These are phyloP conservation scores for Amaranthus cruentus DNA, from an alignment of 148 eudicot genomes.

Conservation along the genomic window DNA sequence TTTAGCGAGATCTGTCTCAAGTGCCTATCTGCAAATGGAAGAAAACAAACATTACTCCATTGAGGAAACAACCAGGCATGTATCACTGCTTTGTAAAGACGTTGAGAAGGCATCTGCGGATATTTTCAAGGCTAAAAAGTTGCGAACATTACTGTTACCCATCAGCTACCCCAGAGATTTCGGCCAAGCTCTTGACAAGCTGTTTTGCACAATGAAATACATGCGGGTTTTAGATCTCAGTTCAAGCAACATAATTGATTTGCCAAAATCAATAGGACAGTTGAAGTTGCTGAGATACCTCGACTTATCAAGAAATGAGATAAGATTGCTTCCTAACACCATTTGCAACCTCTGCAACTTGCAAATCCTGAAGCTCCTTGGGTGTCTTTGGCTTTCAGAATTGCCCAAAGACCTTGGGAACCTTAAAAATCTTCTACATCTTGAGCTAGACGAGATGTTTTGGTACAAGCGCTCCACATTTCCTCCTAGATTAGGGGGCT, in stretches of 20 bases:
- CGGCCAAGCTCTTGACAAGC: slow-evolving; percentile 24
- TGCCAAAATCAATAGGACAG: slow-evolving; percentile 28
- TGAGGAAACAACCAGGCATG: slow-evolving; percentile 7
- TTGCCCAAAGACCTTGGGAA: slow-evolving; percentile 30
- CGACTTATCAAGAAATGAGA: slow-evolving; percentile 30
- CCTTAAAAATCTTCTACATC: slow-evolving; percentile 24
- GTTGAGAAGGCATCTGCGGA: slow-evolving; percentile 16
- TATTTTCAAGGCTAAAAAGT: slow-evolving; percentile 18
- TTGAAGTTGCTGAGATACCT: slow-evolving; percentile 30
- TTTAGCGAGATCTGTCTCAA: slow-evolving; percentile 27
- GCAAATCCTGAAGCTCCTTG: slow-evolving; percentile 30
- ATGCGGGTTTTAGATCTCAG: slow-evolving; percentile 32
- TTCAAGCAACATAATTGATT: slow-evolving; percentile 22
- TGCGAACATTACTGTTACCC: slow-evolving; percentile 22
- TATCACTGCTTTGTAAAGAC: slow-evolving; percentile 20
- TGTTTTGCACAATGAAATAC: slow-evolving; percentile 21
- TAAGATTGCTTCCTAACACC: slow-evolving; percentile 27
- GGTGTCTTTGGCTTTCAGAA: slow-evolving; percentile 28
- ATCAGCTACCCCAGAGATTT: slow-evolving; percentile 14
- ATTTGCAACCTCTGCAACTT: slow-evolving; percentile 30
- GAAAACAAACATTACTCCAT: slow-evolving; percentile 7
- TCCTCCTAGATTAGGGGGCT: slow-evolving; percentile 25
- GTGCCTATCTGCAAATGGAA: slow-evolving; percentile 16
- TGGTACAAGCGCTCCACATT: slow-evolving; percentile 28
- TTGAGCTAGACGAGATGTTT: slow-evolving; percentile 36